These are phyloP conservation scores for Stachybotrys echinatus DNA, from an alignment of 2,329 filamentous ascomycete genomes.

Conservation along the genomic window DNA sequence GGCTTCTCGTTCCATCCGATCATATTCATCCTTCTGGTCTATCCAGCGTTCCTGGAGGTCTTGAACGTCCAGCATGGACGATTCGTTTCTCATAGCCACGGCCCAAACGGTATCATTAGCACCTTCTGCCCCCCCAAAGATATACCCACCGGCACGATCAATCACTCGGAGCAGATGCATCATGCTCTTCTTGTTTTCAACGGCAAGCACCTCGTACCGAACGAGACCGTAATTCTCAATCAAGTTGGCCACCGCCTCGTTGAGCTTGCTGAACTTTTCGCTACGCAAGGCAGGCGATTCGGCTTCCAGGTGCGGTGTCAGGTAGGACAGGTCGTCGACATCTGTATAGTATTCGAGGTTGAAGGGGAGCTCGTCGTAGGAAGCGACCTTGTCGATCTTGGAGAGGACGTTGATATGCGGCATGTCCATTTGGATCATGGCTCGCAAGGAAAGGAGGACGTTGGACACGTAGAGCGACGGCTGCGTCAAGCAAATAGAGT, in stretches of 20 bases:
- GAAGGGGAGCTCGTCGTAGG: slow-evolving; percentile 84
- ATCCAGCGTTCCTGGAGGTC: slow-evolving; percentile 97
- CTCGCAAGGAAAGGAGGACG: slow-evolving; percentile 83
- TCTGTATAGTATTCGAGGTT: slow-evolving; percentile 97
- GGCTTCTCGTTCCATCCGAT: slow-evolving; percentile 69
- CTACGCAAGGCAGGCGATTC: slow-evolving; percentile 68
- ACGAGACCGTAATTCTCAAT: slow-evolving; percentile 89
- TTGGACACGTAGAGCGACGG: slow-evolving; percentile 95
- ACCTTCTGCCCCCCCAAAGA: slow-evolving; percentile 84
- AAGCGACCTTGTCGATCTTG: slow-evolving; percentile 90
- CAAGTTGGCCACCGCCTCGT: slow-evolving; percentile 78
- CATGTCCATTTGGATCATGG: slow-evolving; percentile 97
- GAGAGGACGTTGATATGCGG: slow-evolving; percentile 94
- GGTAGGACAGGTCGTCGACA: slow-evolving; percentile 83
- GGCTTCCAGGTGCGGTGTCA: slow-evolving; percentile 72
- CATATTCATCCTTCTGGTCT: slow-evolving; percentile 82
- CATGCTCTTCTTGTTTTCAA: slow-evolving; percentile 97
- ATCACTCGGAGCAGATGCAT: slow-evolving; percentile 85
- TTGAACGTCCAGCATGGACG: slow-evolving; percentile 69
- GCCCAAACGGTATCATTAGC: slow-evolving; percentile 98
- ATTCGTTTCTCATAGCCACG: slow-evolving; percentile 78
- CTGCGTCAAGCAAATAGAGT: slow-evolving; percentile 88
- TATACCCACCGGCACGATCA: slow-evolving; percentile 87
- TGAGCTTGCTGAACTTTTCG: slow-evolving; percentile 77
- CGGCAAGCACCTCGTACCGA: slow-evolving; percentile 85